Evolutionary conservation across 2,329 filamentous ascomycete genomes (phyloP).

Genomic region (Penicillium sp.): DNA sequence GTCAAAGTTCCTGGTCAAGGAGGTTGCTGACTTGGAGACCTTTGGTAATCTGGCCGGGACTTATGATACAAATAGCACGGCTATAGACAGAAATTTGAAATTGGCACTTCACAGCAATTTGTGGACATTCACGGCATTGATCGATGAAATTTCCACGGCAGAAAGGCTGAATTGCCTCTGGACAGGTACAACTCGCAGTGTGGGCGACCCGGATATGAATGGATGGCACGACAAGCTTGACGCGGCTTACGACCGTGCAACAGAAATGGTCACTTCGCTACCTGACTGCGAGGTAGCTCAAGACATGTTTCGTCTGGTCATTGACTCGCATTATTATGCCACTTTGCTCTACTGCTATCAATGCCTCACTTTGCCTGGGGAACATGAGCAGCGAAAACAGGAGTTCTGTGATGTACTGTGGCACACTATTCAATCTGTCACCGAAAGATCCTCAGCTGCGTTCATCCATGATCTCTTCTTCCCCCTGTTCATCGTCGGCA

Average conservation of each 20-base stretch:
- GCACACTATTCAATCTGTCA: neutral
- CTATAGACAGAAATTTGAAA: neutral
- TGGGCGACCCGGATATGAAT: neutral
- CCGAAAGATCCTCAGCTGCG: neutral
- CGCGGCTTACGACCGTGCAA: neutral
- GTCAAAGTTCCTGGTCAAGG: constrained; percentile 12
- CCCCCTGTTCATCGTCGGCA: constrained; percentile 22
- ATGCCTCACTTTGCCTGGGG: constrained; percentile 8
- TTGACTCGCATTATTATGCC: constrained; percentile 17
- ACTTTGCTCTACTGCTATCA: constrained; percentile 21
- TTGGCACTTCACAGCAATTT: neutral
- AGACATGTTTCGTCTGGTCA: constrained; percentile 6
- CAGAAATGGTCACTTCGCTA: neutral
- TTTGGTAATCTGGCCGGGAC: constrained; percentile 8
- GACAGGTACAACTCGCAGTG: too few species aligned
- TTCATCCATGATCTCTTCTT: constrained; percentile 23
- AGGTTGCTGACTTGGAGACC: constrained; percentile 13
- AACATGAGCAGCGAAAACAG: neutral
- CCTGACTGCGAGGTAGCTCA: neutral
- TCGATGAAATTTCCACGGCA: neutral
- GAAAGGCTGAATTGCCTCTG: neutral
- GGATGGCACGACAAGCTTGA: neutral
- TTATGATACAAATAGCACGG: neutral
- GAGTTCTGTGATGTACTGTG: neutral
- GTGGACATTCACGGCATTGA: neutral